Base-by-base conservation (phyloP, 805 yeast genomes). In the Nakazawaea laoshanensis region DNA sequence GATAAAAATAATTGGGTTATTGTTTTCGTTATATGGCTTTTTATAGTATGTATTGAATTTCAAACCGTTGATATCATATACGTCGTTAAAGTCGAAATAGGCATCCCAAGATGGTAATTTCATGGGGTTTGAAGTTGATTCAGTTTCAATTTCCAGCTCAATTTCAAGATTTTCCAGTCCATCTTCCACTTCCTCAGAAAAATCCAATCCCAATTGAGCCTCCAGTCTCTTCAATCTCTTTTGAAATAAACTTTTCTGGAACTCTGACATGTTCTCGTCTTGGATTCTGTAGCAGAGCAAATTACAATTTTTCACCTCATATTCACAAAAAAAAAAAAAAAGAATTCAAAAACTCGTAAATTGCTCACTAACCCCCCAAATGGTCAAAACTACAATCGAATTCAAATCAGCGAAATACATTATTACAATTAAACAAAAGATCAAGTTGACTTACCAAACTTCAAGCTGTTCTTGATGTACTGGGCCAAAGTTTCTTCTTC, bases 1-100 rank as follows among this genome's bases (percentile, higher is more conserved):
- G 2, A 92, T 57, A 44, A 83, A 75, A 1, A 86, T 45, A 0
- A 58, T 49, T 4, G 94, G 86, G 0, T 62, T 49, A 0, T 48
- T 45, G 1, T 45, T 39, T 0, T 44, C 34, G 6, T 44, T 39
- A 0, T 26, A 17, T 0, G 94, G 88, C 1, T 72, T 61, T 7
- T 60, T 59, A 43, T 64, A 82, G 49, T 76, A 83, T 0, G 75
- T 69, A 38, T 77, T 70, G 48, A 76, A 71, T 5, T 37, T 29
- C 24, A 55, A 52, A 0, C 57, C 57, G 1, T 49, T 21, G 4
- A 32, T 33, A 13, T 44, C 42, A 7, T 32, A 27, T 4, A 30
- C 20, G 3, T 36, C 35, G 21, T 53, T 50, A 11, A 39, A 25
- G 2, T 48, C 49, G 35, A 67, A 67, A 38, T 39, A 63, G 4